Percentiles rank a stretch among this genome's conserved stretches.
Evolutionary conservation across 768 basidiomycete genomes (phyloP).

Genomic region (Artomyces pyxidatus): DNA sequence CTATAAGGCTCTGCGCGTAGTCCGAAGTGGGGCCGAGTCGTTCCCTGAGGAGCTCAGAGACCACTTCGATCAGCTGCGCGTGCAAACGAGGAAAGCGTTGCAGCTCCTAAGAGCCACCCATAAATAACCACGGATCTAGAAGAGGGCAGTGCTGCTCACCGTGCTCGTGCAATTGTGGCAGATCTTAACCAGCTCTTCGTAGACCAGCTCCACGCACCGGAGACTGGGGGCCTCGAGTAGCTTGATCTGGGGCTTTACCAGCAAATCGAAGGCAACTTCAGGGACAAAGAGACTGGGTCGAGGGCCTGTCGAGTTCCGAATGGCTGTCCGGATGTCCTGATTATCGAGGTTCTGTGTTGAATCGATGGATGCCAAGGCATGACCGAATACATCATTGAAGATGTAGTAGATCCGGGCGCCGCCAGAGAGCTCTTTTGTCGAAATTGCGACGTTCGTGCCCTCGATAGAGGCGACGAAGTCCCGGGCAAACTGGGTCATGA

Average conservation of each 20-base stretch:
- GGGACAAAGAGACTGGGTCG: conserved; percentile 95
- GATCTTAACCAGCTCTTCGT: conserved; percentile 98
- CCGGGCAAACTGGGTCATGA: conserved; percentile 98
- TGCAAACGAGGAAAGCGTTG: conserved; percentile 93
- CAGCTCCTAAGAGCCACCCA: conserved; percentile 56
- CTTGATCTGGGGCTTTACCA: conserved; percentile 98
- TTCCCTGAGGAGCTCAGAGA: conserved; percentile 94
- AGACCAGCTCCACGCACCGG: conserved; percentile 95
- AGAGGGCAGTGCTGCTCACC: conserved; percentile 34
- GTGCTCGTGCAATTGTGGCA: conserved; percentile 95
- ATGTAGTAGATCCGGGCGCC: conserved; percentile 99
- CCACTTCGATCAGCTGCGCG: conserved; percentile 89
- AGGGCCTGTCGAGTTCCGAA: conserved; percentile 96
- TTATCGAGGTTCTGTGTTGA: conserved; percentile 86
- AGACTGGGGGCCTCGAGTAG: conserved; percentile 89
- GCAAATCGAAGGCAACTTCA: conserved; percentile 91
- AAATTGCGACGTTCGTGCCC: conserved; percentile 91
- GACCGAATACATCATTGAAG: conserved; percentile 96
- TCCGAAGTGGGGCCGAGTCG: conserved; percentile 93
- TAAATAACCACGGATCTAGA: neutral
- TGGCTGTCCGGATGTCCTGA: conserved; percentile 95
- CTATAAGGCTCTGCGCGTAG: conserved; percentile 93
- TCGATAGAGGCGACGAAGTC: conserved; percentile 98
- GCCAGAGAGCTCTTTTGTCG: conserved; percentile 96
- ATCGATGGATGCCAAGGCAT: conserved; percentile 84